Percentiles rank a stretch among this genome's conserved stretches.
These are phyloP conservation scores for Fistulifera solaris DNA, from an alignment of 108 stramenopile species.

Conservation along the genomic window DNA sequence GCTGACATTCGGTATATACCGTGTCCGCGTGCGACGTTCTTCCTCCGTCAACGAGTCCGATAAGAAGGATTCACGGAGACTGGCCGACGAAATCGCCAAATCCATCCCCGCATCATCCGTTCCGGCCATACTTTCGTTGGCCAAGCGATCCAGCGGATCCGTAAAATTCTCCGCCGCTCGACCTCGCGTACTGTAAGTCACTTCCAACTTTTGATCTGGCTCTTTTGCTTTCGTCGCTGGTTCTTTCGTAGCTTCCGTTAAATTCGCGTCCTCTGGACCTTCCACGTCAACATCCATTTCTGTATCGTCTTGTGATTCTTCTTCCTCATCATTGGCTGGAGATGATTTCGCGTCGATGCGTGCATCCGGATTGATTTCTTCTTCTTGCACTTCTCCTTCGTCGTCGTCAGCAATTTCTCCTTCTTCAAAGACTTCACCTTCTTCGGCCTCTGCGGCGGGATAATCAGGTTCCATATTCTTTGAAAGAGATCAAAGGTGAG, in stretches of 20 bases:
- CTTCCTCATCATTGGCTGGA: neutral
- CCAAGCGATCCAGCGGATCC: conserved; percentile 6
- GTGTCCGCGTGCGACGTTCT: conserved; percentile 60
- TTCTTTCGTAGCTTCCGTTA: too few relatives aligned
- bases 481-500: too few relatives aligned
- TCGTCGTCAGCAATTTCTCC: neutral
- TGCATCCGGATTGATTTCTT: conserved; percentile 1
- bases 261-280: neutral
- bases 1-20: conserved; percentile 70
- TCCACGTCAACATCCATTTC: neutral
- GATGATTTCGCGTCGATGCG: neutral
- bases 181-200: conserved; percentile 13
- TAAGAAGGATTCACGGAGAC: conserved; percentile 32
- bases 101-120: conserved; percentile 15
- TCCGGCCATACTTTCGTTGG: neutral
- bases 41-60: conserved; percentile 69
- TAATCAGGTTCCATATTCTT: too few relatives aligned
- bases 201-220: conserved; percentile 1
- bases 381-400: conserved; percentile 3
- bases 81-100: conserved; percentile 13
- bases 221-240: neutral
- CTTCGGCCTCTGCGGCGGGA: too few relatives aligned
- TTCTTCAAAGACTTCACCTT: too few relatives aligned
- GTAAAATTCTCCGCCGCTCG: neutral
- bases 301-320: neutral